Evolutionary conservation across 495 filamentous ascomycete species (phyloP), one percentile per base, ranked within the genome.

Genomic region (Daldinia decipiens): DNA sequence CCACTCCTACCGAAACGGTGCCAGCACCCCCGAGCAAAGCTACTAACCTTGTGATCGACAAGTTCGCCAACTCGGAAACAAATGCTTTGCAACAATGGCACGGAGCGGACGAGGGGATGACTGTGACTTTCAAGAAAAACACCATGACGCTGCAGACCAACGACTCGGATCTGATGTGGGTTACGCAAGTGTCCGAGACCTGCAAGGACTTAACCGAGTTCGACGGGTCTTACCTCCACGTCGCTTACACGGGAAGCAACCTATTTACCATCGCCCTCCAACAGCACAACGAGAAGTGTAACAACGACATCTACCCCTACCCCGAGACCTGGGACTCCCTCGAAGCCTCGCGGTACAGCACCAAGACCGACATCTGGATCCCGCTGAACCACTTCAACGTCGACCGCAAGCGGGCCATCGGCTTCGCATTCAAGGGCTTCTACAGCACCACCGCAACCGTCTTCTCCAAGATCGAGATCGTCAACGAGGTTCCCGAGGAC

Each of bases 301-400:
- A 89, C 70, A 81, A 85, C 13, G 68, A 65, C 21, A 82, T 87
- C 17, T 81, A 81, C n/a, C 91, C 91, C 0, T 93, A 85, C 71
- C 90, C 91, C 0, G 90, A 88, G 73, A 91, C 90, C 5, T 91
- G 90, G 83, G 91, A 94, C 74, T 90, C 86, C 1, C 82, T 92
- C 19, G 89, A 93, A 69, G 90, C 90, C 1, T 80, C 85, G 2
- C 83, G 90, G 43, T 94, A 94, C 74, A 78, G 81, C n/a, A 83
- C 81, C 53, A 74, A 75, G 34, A 78, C 69, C 17, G 88, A 93
- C 70, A 88, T 93, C 71, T 93, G 91, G 76, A 87, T 93, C 53
- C 92, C 92, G 0, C 75, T 94, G n/a, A 81, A 80, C 31, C 92
- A 94, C 77, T 94, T 94, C 81, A 79, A 83, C 65, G 83, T 93